Evolutionary conservation across 2,329 filamentous ascomycete species (phyloP), one percentile per base, ranked within the genome.

Genomic region (Fusarium vanettenii): DNA sequence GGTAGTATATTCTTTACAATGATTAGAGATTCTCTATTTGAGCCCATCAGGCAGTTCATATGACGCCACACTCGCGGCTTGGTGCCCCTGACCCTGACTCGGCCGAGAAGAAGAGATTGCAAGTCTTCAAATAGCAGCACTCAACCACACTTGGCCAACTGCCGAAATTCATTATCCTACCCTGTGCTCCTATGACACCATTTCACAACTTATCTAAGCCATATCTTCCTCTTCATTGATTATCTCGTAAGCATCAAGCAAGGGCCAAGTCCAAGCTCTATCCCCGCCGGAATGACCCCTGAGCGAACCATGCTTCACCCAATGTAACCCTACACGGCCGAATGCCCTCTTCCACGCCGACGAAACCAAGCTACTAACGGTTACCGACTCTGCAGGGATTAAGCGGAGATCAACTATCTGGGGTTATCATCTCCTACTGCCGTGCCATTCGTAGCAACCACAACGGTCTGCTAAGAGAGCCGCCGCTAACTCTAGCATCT

Each of bases 361-460:
- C 35, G 20, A 35, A 37, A 57, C 52, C 52, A 33, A 33, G 50
- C 52, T 33, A 56, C 27, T 29, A 31, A 56, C 31, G 35, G 25
- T 22, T 9, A 48, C 43, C 43, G 43, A 48, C 22, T 18, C 25
- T 48, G 22, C 43, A 48, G 33, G 52, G 52, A 18, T 41, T 7
- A 16, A 41, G 55, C 48, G 48, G 48, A 55, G 48, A 29, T 29
- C 27, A 18, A 57, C 43, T 52, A 35, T 35, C 27, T 52, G 43
- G 31, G 43, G 60, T 55, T 31, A 55, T 48, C n/a, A 64, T 64
- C 18, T 56, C 61, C 61, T 64, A 31, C 61, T 64, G 31, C 45
- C 45, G 45, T 64, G 25, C 16, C 45, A 64, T 64, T 56, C 48
- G 29, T 4, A 29, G 45, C 48, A 64, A 64, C 61, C 45, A 41